Conservation (phyloP, 805 yeast species). For the Lipomyces anomalus region DNA sequence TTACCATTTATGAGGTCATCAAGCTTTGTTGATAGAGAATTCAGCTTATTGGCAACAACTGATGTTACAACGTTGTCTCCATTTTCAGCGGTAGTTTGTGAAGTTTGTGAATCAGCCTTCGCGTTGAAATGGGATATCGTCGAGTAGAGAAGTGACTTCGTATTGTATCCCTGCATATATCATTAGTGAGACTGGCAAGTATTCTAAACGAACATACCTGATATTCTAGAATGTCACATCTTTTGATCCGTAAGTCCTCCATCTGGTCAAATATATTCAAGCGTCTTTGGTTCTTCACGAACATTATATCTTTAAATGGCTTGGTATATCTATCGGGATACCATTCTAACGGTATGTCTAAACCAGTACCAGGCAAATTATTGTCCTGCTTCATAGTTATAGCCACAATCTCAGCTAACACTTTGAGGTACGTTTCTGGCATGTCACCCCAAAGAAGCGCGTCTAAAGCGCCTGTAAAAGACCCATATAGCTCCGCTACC, state of each 20-base stretch:
- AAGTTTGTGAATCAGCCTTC: background rate
- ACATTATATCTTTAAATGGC: slow-evolving; percentile 16
- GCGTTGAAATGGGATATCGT: slow-evolving; percentile 4
- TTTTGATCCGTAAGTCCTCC: background rate
- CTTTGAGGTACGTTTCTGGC: slow-evolving; percentile 16
- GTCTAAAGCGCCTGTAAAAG: slow-evolving; percentile 21
- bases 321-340: slow-evolving; percentile 27
- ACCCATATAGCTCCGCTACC: background rate
- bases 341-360: slow-evolving; percentile 25
- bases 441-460: slow-evolving; percentile 19
- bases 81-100: background rate
- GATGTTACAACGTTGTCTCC: background rate
- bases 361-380: slow-evolving; percentile 22
- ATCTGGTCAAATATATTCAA: background rate
- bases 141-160: slow-evolving; percentile 6
- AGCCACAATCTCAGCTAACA: slow-evolving; percentile 16
- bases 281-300: background rate
- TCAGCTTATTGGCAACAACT: background rate
- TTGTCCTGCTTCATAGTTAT: slow-evolving; percentile 15
- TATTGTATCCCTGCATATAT: slow-evolving; percentile 5
- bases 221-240: slow-evolving; percentile 1
- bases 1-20: slow-evolving; percentile 1
- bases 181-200: no score
- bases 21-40: background rate
- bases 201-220: background rate